A percentile compares a stretch with the other conserved stretches of the same genome.
Conservation (phyloP, 495 filamentous ascomycete genomes). For the Aspergillus diversus region DNA sequence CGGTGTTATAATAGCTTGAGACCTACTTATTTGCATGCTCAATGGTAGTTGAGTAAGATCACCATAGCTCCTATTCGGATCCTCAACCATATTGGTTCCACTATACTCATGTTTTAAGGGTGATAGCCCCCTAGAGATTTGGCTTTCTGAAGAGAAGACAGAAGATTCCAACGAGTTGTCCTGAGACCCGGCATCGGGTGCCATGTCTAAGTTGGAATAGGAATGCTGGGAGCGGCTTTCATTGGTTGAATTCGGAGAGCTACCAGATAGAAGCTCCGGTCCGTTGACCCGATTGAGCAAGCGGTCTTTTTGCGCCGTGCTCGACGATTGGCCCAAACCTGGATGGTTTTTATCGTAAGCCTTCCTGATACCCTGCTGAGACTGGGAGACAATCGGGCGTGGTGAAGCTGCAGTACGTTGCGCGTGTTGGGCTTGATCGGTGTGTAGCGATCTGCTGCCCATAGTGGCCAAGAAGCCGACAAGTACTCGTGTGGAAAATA, state of each 20-base stretch:
- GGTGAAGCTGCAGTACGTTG: slow-evolving; percentile 28
- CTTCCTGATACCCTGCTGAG: slow-evolving; percentile 14
- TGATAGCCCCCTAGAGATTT: no score
- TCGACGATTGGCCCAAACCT: background rate
- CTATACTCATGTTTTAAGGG: no score
- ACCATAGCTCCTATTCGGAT: no score
- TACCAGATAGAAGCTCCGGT: no score
- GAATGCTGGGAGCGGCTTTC: background rate
- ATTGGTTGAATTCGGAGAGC: background rate
- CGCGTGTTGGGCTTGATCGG: slow-evolving; percentile 26
- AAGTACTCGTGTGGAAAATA: background rate
- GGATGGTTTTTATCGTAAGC: background rate
- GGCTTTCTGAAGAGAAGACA: background rate
- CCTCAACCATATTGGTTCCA: no score
- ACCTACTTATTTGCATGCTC: no score
- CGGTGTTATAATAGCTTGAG: no score
- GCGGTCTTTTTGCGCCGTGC: slow-evolving; percentile 1
- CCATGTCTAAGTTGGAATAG: background rate
- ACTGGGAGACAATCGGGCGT: slow-evolving; percentile 28
- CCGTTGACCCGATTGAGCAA: background rate
- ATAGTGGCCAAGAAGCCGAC: slow-evolving; percentile 10
- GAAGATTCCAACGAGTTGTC: background rate
- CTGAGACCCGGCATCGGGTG: background rate
- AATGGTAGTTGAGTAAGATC: no score
- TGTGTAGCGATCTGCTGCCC: slow-evolving; percentile 20